Percentiles rank a stretch among this genome's conserved stretches.
Evolutionary conservation across 371 early-diverging fungal species (phyloP).

Genomic region (Circinella umbellata): DNA sequence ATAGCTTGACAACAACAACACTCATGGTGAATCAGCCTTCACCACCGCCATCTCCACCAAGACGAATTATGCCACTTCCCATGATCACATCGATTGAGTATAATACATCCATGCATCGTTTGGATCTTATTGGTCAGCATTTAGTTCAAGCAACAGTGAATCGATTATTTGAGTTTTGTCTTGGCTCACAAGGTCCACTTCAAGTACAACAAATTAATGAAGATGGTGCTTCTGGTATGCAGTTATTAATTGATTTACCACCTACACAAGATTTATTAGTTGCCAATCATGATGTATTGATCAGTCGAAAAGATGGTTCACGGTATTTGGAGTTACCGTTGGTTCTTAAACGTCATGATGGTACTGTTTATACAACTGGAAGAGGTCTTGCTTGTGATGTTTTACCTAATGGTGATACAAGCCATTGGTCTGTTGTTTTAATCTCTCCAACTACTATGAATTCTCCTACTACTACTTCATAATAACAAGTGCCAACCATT

Average conservation of each 20-base stretch:
- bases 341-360: constrained; percentile 43
- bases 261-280: constrained; percentile 36
- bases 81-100: constrained; percentile 34
- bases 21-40: constrained; percentile 17
- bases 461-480: constrained; percentile 11
- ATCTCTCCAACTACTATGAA: constrained; percentile 8
- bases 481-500: neutral
- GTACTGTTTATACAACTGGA: constrained; percentile 41
- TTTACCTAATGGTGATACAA: constrained; percentile 25
- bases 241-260: constrained; percentile 27
- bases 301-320: constrained; percentile 34
- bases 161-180: constrained; percentile 40
- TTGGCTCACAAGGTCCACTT: constrained; percentile 48
- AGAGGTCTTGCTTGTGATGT: constrained; percentile 38
- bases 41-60: constrained; percentile 45
- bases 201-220: constrained; percentile 7
- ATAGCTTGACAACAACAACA: neutral
- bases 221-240: constrained; percentile 3
- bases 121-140: constrained; percentile 38
- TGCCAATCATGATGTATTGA: constrained; percentile 33
- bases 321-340: constrained; percentile 43
- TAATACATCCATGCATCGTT: constrained; percentile 21
- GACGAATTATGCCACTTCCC: constrained; percentile 48
- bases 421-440: constrained; percentile 26
- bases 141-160: constrained; percentile 14